Conservation (phyloP, 1,139 yeast species). For the Tardiomyces digboiensis region DNA sequence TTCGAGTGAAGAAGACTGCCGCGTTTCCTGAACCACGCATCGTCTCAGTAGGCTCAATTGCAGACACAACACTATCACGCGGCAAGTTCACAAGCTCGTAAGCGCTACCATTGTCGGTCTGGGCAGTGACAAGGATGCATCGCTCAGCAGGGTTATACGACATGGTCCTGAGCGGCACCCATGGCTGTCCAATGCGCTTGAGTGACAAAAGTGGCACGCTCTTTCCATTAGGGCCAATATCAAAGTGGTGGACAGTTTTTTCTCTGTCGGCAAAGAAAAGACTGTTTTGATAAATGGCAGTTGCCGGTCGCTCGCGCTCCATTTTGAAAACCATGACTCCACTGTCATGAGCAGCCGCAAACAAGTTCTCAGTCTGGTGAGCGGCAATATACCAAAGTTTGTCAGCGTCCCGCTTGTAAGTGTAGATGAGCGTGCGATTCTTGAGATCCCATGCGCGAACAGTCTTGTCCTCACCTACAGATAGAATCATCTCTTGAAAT, state of each 20-base stretch:
- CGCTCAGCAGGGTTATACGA: constrained; percentile 92
- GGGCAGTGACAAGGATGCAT: constrained; percentile 74
- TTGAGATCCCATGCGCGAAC: constrained; percentile 96
- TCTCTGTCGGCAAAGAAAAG: constrained; percentile 73
- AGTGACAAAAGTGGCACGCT: constrained; percentile 55
- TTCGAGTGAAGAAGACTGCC: constrained; percentile 89
- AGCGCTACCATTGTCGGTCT: constrained; percentile 40
- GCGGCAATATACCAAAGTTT: constrained; percentile 90
- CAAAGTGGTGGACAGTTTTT: constrained; percentile 76
- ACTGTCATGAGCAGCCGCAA: constrained; percentile 95
- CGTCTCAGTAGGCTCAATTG: constrained; percentile 77
- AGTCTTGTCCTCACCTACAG: constrained; percentile 97
- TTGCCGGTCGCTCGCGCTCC: constrained; percentile 96
- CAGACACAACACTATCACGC: constrained; percentile 51
- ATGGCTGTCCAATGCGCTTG: constrained; percentile 74
- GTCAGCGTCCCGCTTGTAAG: constrained; percentile 89
- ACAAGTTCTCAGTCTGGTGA: constrained; percentile 84
- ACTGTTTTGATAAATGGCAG: constrained; percentile 57
- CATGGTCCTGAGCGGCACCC: constrained; percentile 78
- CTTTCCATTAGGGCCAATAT: constrained; percentile 43
- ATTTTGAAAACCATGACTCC: constrained; percentile 98
- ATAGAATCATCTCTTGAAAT: constrained; percentile 80
- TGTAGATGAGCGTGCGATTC: constrained; percentile 88
- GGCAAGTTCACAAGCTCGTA: constrained; percentile 78
- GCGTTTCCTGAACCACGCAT: constrained; percentile 75